Conservation (phyloP, 257 asterid genomes). For the Fraxinus americana region DNA sequence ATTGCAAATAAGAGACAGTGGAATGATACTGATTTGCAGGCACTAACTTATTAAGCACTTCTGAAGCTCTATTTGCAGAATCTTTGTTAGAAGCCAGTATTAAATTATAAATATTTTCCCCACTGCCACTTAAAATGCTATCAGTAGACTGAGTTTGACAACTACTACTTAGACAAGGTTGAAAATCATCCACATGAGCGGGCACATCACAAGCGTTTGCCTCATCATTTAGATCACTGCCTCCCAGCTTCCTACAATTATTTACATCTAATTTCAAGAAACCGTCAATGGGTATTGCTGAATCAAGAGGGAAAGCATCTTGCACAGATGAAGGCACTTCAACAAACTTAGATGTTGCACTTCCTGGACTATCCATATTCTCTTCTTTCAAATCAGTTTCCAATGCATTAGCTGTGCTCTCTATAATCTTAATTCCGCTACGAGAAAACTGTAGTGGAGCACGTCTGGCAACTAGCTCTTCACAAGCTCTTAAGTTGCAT, state of each 20-base stretch:
- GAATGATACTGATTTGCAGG: constrained; percentile 43
- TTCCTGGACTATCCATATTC: constrained; percentile 79
- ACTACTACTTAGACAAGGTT: constrained; percentile 24
- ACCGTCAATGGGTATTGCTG: constrained; percentile 31
- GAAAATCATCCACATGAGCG: constrained; percentile 18
- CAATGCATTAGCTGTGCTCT: constrained; percentile 32
- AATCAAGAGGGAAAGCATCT: constrained; percentile 32
- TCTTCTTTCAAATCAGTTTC: constrained; percentile 52
- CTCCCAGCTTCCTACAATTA: constrained; percentile 31
- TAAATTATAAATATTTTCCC: constrained; percentile 40
- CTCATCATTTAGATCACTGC: constrained; percentile 30
- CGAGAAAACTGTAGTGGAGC: constrained; percentile 47
- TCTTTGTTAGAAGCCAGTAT: constrained; percentile 66
- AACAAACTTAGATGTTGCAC: constrained; percentile 70
- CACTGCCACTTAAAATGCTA: constrained; percentile 26
- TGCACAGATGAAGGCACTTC: constrained; percentile 43
- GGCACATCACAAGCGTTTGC: constrained; percentile 26
- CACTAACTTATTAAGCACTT: constrained; percentile 59
- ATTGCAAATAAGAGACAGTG: constrained; percentile 34
- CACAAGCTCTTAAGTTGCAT: constrained; percentile 43
- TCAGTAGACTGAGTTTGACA: constrained; percentile 28
- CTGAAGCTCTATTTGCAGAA: constrained; percentile 44
- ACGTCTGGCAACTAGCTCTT: constrained; percentile 49
- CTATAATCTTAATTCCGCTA: constrained; percentile 33
- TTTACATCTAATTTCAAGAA: constrained; percentile 27